Evolutionary conservation across 257 asterid genomes (phyloP).

Genomic region (Plantago major): DNA sequence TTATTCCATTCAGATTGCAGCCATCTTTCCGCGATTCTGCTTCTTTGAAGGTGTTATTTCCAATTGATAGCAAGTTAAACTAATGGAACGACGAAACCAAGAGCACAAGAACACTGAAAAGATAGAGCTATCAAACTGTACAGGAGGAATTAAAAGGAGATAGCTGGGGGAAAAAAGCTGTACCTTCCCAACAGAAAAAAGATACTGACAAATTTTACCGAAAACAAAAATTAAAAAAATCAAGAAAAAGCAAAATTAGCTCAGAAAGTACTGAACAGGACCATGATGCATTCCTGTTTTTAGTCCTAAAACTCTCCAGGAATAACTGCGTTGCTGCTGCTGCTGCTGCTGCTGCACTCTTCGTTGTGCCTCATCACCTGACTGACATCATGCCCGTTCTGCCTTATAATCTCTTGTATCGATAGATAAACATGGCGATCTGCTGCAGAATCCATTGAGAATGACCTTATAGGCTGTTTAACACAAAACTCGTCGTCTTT

Average conservation of each 20-base stretch:
- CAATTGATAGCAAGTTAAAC: no score
- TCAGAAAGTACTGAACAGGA: background rate
- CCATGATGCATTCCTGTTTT: background rate
- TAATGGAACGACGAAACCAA: no score
- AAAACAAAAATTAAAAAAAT: background rate
- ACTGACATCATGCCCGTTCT: slow-evolving; percentile 21
- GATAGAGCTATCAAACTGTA: no score
- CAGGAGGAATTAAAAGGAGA: no score
- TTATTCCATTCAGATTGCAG: no score
- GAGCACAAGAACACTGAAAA: no score
- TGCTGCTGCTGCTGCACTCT: slow-evolving; percentile 48
- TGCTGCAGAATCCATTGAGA: slow-evolving; percentile 75
- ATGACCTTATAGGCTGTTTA: slow-evolving; percentile 66
- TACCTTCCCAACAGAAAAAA: no score
- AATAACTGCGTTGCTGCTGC: slow-evolving; percentile 58
- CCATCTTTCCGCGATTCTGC: no score
- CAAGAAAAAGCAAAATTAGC: background rate
- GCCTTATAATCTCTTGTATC: slow-evolving; percentile 53
- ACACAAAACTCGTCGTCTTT: slow-evolving; percentile 46
- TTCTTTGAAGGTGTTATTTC: no score
- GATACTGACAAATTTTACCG: no score
- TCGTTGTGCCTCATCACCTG: slow-evolving; percentile 32
- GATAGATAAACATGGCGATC: slow-evolving; percentile 47
- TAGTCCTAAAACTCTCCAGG: slow-evolving; percentile 32
- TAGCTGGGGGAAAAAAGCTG: no score